Conservation (phyloP, 148 eudicot species). For the Rhododendron ferrugineum region DNA sequence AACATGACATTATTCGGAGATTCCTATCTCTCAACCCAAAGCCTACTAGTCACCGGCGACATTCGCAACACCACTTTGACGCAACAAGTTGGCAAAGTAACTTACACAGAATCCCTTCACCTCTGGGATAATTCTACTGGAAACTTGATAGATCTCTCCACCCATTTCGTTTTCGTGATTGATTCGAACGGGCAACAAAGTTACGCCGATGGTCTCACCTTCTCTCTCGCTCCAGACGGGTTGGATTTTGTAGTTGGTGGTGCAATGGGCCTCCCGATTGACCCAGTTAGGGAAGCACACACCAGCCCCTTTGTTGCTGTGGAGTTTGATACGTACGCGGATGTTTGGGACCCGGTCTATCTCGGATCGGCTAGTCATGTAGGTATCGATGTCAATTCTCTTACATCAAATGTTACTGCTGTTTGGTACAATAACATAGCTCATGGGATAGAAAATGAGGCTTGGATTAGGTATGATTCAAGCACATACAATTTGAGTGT, state of each 20-base stretch:
- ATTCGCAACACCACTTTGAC: neutral
- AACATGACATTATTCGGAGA: too few relatives aligned
- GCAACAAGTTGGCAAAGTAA: conserved; percentile 14
- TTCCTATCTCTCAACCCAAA: too few relatives aligned
- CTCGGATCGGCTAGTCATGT: neutral
- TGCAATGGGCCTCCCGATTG: neutral
- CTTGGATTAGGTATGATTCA: conserved; percentile 14
- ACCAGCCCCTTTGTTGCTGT: conserved; percentile 18
- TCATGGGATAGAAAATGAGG: neutral
- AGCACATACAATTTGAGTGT: neutral
- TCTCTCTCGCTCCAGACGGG: conserved; percentile 26
- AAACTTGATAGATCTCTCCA: conserved; percentile 19
- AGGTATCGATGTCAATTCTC: conserved; percentile 16
- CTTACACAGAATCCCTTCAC: conserved; percentile 13
- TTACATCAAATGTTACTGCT: neutral
- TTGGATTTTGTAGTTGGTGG: neutral
- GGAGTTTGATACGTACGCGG: neutral
- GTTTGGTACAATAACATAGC: neutral
- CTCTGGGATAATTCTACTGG: conserved; percentile 24
- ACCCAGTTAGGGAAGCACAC: too few relatives aligned
- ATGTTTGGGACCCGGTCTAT: neutral
- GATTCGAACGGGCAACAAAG: neutral
- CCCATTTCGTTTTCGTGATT: conserved; percentile 25
- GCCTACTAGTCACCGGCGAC: too few relatives aligned
- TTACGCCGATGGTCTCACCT: conserved; percentile 24